phyloP scores from a whole-genome alignment of 2,329 filamentous ascomycete species.

The Talaromyces sp. region DNA sequence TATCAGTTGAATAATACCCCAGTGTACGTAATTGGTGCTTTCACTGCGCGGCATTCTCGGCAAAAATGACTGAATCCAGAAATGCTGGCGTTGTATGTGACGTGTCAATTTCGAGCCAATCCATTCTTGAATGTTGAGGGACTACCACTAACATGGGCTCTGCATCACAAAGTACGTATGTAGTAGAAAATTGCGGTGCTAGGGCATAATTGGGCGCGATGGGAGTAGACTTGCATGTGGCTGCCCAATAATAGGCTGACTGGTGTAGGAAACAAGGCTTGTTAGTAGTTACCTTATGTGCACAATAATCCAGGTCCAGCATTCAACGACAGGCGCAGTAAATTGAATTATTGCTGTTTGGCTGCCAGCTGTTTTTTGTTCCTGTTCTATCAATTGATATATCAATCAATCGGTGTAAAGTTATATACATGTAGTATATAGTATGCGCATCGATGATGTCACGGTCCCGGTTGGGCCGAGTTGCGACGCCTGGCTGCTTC shows the following conservation, averaged over 20 bases:
- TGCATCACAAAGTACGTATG: neutral
- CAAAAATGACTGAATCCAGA: neutral
- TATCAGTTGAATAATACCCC: neutral
- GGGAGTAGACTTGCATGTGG: neutral
- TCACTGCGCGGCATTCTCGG: neutral
- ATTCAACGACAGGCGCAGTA: too few relatives aligned
- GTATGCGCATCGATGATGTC: too few relatives aligned
- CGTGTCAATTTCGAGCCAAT: neutral
- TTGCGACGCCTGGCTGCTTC: too few relatives aligned
- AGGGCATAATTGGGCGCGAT: neutral
- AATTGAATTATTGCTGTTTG: too few relatives aligned
- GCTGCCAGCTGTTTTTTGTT: too few relatives aligned
- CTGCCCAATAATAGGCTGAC: neutral
- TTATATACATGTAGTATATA: too few relatives aligned
- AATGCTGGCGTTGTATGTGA: neutral
- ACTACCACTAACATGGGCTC: too few relatives aligned
- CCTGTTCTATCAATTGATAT: too few relatives aligned
- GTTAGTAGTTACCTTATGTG: too few relatives aligned
- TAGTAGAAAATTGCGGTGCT: neutral
- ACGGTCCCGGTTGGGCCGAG: too few relatives aligned
- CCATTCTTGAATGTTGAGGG: too few relatives aligned
- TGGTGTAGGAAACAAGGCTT: neutral
- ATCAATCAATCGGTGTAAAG: too few relatives aligned
- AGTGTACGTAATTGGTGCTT: neutral
- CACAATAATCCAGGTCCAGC: neutral